Base-by-base conservation (phyloP, 164 flowering plant genomes). In the Macadamia integrifolia region DNA sequence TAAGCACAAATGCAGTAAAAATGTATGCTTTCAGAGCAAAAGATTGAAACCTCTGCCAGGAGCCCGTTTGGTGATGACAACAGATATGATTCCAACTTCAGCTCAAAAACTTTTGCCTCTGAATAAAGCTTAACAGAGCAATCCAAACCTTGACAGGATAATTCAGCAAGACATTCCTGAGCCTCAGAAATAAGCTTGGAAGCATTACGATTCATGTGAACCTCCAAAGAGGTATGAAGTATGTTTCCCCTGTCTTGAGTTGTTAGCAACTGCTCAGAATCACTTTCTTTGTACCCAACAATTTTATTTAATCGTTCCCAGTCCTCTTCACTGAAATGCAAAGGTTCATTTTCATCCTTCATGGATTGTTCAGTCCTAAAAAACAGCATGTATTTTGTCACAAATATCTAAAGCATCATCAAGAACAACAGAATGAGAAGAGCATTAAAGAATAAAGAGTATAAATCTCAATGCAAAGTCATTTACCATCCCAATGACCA, bases 181-280 rank as follows among this genome's bases (percentile, higher is more conserved):
- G 67, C 77, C 65, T 80, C 88, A 73, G 72, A 73, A 43, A 79
- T 72, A 72, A 95, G 97, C 80, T 85, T 92, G 64, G 99, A 81
- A 69, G 99, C 99, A 89, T 92, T 92, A 71, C 77, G 97, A 69
- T 80, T 87, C 96, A 95, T 91, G 77, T 83, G 86, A 77, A 95
- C 74, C 76, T 87, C 92, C 80, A 95, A 73, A n/a, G 68, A 76
- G 50, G 87, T 88, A 63, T 86, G 87, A 71, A 87, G 82, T 66
- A 81, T 66, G 75, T 88, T 88, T 18, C 65, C 79, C 73, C 77
- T 78, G 40, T 76, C 82, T 74, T 76, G 78, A 53, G 67, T 66
- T n/a, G 64, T 66, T 69, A 80, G 62, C n/a, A 80, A 67, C 68
- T 79, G 85, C 32, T 44, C 85, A 72, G 81, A 82, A 62, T 80